phyloP scores from a whole-genome alignment of 2,329 filamentous ascomycete species.

The Calonectria pseudoreteaudii region DNA sequence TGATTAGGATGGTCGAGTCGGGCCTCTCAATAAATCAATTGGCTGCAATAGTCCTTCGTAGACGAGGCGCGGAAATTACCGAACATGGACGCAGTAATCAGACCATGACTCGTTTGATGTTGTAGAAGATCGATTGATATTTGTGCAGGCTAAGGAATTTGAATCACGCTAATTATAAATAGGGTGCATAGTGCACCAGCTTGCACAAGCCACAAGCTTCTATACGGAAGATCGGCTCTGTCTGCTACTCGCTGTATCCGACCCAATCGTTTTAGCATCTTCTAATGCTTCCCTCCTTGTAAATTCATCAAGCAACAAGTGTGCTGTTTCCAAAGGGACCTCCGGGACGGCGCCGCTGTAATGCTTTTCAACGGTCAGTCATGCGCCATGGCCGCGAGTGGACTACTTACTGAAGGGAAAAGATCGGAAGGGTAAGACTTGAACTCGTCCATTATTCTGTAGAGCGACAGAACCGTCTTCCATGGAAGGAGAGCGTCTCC shows the following conservation, averaged over 20 bases:
- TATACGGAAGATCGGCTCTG: background rate
- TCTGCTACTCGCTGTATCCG: background rate
- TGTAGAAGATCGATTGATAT: background rate
- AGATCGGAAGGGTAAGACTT: constrained; percentile 46
- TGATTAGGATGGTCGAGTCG: too few species aligned
- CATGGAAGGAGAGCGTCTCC: constrained; percentile 51
- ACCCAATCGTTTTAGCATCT: constrained; percentile 23
- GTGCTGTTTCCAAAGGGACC: constrained; percentile 29
- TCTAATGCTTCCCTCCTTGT: constrained; percentile 26
- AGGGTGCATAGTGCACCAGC: too few species aligned
- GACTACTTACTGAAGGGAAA: constrained; percentile 37
- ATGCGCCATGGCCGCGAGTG: too few species aligned
- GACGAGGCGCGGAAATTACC: background rate
- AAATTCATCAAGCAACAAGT: constrained; percentile 31
- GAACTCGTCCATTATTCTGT: constrained; percentile 50
- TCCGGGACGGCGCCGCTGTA: constrained; percentile 16
- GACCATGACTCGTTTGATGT: background rate
- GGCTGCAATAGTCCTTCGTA: too few species aligned
- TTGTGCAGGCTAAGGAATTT: background rate
- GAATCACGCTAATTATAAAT: background rate
- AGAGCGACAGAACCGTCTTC: constrained; percentile 49
- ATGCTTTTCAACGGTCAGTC: background rate
- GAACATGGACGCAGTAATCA: background rate
- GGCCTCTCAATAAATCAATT: too few species aligned
- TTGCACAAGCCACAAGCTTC: too few species aligned